Percentiles rank a stretch among this genome's conserved stretches.
These are phyloP conservation scores for Ramalina intermedia DNA, from an alignment of 495 filamentous ascomycete genomes.

Conservation along the genomic window DNA sequence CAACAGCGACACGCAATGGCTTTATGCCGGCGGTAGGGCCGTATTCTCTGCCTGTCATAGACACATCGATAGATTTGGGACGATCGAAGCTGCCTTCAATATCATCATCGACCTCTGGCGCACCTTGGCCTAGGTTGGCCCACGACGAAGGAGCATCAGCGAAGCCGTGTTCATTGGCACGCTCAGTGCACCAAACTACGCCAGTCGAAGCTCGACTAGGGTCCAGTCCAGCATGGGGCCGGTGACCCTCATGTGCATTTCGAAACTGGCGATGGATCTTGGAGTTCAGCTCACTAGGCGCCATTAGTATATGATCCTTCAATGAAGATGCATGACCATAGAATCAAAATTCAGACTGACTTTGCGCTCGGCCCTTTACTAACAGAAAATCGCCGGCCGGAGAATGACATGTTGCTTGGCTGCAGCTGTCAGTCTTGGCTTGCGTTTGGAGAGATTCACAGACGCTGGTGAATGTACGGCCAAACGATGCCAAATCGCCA, in stretches of 20 bases:
- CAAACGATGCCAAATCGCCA: too few species aligned
- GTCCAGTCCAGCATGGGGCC: slow-evolving; percentile 79
- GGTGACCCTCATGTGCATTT: slow-evolving; percentile 72
- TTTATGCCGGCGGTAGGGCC: slow-evolving; percentile 91
- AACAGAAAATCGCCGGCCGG: slow-evolving; percentile 25
- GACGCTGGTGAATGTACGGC: too few species aligned
- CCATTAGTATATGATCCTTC: neutral
- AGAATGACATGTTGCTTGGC: slow-evolving; percentile 31
- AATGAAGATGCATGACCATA: too few species aligned
- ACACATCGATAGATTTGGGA: slow-evolving; percentile 69
- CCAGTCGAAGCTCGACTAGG: slow-evolving; percentile 68
- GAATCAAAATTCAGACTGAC: neutral
- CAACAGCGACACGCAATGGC: slow-evolving; percentile 77
- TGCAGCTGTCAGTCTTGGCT: neutral
- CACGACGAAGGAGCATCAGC: slow-evolving; percentile 65
- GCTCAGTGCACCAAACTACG: slow-evolving; percentile 78
- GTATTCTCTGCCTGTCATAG: slow-evolving; percentile 67
- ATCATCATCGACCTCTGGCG: slow-evolving; percentile 86
- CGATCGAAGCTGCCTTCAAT: slow-evolving; percentile 81
- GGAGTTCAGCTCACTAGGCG: slow-evolving; percentile 46
- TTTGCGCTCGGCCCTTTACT: slow-evolving; percentile 12
- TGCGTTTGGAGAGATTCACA: too few species aligned
- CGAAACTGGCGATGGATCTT: slow-evolving; percentile 79
- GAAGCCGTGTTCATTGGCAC: slow-evolving; percentile 66
- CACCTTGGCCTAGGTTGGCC: slow-evolving; percentile 92